Evolutionary conservation across 306 rosid species (phyloP).

Genomic region (Acacia confusa): DNA sequence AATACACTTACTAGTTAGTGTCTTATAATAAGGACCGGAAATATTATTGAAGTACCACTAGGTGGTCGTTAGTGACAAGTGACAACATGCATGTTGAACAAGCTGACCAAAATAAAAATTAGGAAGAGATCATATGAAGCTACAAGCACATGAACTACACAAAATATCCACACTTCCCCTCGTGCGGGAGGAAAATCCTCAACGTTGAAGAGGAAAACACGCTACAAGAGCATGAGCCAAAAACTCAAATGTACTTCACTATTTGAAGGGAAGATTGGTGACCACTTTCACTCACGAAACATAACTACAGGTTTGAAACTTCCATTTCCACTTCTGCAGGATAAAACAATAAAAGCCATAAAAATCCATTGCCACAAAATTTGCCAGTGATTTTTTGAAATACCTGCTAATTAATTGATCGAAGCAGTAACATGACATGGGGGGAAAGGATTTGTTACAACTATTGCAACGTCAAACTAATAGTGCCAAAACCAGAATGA

Average conservation of each 20-base stretch:
- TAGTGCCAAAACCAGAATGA: constrained; percentile 11
- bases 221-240: neutral
- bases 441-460: neutral
- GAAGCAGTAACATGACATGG: constrained; percentile 19
- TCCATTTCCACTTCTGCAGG: neutral
- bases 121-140: neutral
- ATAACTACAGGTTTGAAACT: neutral
- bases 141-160: neutral
- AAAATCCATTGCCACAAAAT: neutral
- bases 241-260: neutral
- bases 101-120: neutral
- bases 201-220: neutral
- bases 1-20: too few relatives aligned
- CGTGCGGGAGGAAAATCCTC: neutral
- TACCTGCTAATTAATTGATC: neutral
- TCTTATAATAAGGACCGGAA: too few relatives aligned
- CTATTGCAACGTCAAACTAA: neutral
- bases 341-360: neutral
- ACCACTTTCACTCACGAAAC: neutral
- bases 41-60: neutral
- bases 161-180: neutral
- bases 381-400: neutral
- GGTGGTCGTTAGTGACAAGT: neutral
- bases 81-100: neutral
- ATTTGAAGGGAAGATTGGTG: neutral